phyloP scores from a whole-genome alignment of 495 filamentous ascomycete genomes.

The Penicillium coprophilum region DNA sequence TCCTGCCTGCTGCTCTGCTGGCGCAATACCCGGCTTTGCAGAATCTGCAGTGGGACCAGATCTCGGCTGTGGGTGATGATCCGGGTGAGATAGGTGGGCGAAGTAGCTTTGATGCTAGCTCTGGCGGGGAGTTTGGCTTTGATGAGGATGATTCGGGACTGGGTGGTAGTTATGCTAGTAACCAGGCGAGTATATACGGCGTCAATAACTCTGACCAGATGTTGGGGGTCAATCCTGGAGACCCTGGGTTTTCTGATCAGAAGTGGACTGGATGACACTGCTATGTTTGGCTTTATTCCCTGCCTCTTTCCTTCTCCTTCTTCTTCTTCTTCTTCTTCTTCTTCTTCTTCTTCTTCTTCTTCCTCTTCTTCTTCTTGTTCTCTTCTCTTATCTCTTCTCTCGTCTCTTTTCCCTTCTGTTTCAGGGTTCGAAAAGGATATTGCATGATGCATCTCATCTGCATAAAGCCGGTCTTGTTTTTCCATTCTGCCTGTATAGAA shows the following conservation, averaged over 20 bases:
- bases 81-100: slow-evolving; percentile 75
- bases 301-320: slow-evolving; percentile 9
- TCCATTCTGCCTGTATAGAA: slow-evolving; percentile 22
- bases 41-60: slow-evolving; percentile 72
- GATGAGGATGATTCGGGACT: slow-evolving; percentile 52
- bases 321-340: slow-evolving; percentile 6
- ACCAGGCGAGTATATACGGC: slow-evolving; percentile 38
- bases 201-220: slow-evolving; percentile 33
- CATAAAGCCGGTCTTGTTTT: slow-evolving; percentile 6
- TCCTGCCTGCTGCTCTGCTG: slow-evolving; percentile 82
- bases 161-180: slow-evolving; percentile 35
- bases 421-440: slow-evolving; percentile 12
- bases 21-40: slow-evolving; percentile 91
- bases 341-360: slow-evolving; percentile 9
- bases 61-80: slow-evolving; percentile 53
- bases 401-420: slow-evolving; percentile 13
- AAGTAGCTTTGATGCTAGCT: slow-evolving; percentile 88
- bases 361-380: slow-evolving; percentile 7
- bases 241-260: slow-evolving; percentile 32
- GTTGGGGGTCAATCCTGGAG: slow-evolving; percentile 35
- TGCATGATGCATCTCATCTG: slow-evolving; percentile 9
- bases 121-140: slow-evolving; percentile 56
- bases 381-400: not conserved
- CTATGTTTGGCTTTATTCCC: slow-evolving; percentile 9
- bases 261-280: slow-evolving; percentile 36